These are phyloP conservation scores for Spirogloea muscicola DNA, from an alignment of 139 green algal species.

Conservation along the genomic window DNA sequence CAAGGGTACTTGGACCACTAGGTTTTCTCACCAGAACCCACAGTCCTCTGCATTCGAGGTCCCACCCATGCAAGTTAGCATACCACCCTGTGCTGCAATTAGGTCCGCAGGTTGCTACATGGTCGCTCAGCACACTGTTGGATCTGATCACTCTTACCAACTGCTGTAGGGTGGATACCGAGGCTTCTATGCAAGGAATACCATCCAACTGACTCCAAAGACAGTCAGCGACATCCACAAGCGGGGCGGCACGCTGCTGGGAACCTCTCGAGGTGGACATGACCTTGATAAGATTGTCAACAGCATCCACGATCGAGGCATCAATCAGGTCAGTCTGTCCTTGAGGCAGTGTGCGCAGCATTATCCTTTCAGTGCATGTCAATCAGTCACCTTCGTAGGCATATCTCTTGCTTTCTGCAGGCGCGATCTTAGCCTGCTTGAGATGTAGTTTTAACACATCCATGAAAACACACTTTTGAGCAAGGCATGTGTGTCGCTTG, in stretches of 20 bases:
- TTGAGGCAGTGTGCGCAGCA: background rate
- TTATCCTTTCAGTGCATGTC: background rate
- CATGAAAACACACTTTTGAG: background rate
- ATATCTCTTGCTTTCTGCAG: background rate
- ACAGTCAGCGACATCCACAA: constrained; percentile 90
- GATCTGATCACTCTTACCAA: background rate
- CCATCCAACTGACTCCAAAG: constrained; percentile 72
- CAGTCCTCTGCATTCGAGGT: background rate
- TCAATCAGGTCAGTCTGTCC: constrained; percentile 92
- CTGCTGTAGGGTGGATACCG: constrained; percentile 67
- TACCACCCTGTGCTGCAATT: too few relatives aligned
- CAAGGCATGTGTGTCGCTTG: background rate
- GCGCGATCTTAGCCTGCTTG: background rate
- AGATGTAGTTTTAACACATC: background rate
- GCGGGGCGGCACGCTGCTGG: constrained; percentile 92
- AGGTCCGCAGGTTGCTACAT: background rate
- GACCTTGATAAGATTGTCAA: constrained; percentile 95
- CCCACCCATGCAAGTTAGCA: too few relatives aligned
- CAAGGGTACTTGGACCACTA: background rate
- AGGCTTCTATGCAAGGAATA: constrained; percentile 71
- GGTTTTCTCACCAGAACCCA: background rate
- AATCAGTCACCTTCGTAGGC: background rate
- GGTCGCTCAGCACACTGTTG: background rate
- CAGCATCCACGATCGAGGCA: constrained; percentile 86
- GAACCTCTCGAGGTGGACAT: constrained; percentile 83